These are phyloP conservation scores for Stachybotrys chlorohalonatus DNA, from an alignment of 2,329 filamentous ascomycete genomes.

Conservation along the genomic window DNA sequence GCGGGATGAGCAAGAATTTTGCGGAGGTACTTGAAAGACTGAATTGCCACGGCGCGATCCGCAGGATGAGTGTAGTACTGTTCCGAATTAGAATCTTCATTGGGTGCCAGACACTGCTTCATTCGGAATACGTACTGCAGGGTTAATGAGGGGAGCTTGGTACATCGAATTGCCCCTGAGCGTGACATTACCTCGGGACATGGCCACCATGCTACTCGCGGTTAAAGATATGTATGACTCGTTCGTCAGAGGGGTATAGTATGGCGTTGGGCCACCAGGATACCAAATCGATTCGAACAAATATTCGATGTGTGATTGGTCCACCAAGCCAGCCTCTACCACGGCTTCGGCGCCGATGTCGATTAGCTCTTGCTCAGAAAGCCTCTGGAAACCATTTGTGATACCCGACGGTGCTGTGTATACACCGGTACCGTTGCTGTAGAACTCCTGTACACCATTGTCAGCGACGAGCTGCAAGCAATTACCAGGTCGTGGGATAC, in stretches of 20 bases:
- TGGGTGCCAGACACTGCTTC: background rate
- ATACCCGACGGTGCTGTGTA: constrained; percentile 15
- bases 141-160: background rate
- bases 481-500: background rate
- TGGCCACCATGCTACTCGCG: background rate
- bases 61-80: constrained; percentile 15
- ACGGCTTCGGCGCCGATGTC: constrained; percentile 11
- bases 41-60: constrained; percentile 20
- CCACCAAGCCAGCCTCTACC: constrained; percentile 8
- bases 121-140: background rate
- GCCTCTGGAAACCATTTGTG: constrained; percentile 14
- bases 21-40: constrained; percentile 22
- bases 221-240: constrained; percentile 14
- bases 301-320: constrained; percentile 17
- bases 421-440: constrained; percentile 9
- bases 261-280: constrained; percentile 15
- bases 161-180: background rate
- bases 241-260: constrained; percentile 12
- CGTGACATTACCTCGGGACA: background rate
- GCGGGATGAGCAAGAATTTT: constrained; percentile 15
- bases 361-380: constrained; percentile 8
- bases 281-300: constrained; percentile 17
- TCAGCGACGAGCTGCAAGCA: background rate
- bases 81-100: background rate
- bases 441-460: constrained; percentile 7